Evolutionary conservation across 371 early-diverging fungal genomes (phyloP).

Genomic region (Mucor plumbeus): DNA sequence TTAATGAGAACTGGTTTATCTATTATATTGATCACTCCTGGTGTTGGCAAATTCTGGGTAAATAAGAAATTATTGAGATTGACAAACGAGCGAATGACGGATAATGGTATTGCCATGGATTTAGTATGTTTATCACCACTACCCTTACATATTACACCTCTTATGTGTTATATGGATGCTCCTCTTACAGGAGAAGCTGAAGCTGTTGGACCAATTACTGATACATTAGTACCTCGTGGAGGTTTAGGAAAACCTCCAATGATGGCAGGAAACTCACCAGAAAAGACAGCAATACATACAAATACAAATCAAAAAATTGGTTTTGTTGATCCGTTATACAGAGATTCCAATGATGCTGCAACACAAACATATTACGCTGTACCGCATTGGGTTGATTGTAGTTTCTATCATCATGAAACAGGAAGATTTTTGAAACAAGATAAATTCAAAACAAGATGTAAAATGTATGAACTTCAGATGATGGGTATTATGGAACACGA

Average conservation of each 20-base stretch:
- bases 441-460: constrained; percentile 73
- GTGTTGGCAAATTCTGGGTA: constrained; percentile 87
- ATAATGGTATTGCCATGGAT: constrained; percentile 92
- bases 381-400: constrained; percentile 94
- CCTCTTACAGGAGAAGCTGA: constrained; percentile 35
- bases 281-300: constrained; percentile 28
- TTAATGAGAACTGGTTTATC: constrained; percentile 90
- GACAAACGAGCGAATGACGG: constrained; percentile 95
- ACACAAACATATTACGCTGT: constrained; percentile 72
- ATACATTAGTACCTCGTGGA: constrained; percentile 13
- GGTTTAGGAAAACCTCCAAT: constrained; percentile 17
- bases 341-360: constrained; percentile 45
- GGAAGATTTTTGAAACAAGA: constrained; percentile 54
- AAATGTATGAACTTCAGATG: constrained; percentile 86
- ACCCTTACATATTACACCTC: constrained; percentile 89
- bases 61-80: constrained; percentile 82
- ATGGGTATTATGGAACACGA: constrained; percentile 80
- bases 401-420: constrained; percentile 78
- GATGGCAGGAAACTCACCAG: constrained; percentile 37
- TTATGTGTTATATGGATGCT: constrained; percentile 78
- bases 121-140: constrained; percentile 87
- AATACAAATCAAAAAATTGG: constrained; percentile 36
- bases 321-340: constrained; percentile 62
- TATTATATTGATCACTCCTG: constrained; percentile 91
- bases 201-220: constrained; percentile 17